Evolutionary conservation across 148 eudicot species (phyloP), one percentile per base, ranked within the genome.

Genomic region (Rhododendron griersonianum): DNA sequence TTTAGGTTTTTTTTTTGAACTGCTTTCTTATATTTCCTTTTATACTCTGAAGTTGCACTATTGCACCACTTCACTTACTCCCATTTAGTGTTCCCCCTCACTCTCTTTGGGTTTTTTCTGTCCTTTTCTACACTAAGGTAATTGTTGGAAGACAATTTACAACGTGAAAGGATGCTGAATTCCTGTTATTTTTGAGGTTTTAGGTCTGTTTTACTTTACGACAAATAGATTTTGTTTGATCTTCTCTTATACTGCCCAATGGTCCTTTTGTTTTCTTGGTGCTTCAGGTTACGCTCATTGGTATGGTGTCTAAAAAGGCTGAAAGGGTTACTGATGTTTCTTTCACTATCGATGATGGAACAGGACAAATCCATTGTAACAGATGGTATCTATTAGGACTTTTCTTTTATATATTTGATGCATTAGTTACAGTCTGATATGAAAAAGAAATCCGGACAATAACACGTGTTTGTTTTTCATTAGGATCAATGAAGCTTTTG

Each of bases 401-500:
- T 81, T 6, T 78, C 21, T 85, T 61, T 79, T 4, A 10, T 63
- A 39, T 47, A 47, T 81, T 33, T n/a, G 7, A 1, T 86, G 61
- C 28, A 37, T 9, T 33, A 33, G 71, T 55, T 55, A 19, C 25
- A 21, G 28, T 57, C 47, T 19, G 33, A 19, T 57, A 18, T 37
- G 18, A 78, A 37, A 50, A 35, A 41, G 25, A n/a, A 47, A 48
- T 25, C 55, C 10, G 2, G 79, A n/a, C 25, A 44, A 78, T 85
- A 21, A 45, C 21, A n/a, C 5, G 21, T 37, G 57, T 71, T 81
- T 86, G 15, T 86, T 23, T 81, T 15, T 59, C 65, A 28, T 25
- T 82, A 96, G 99, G 99, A 87, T 94, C 61, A 95, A 95, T 65
- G 99, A 94, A 82, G 86, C 90, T 85, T 90, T 91, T 89, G 99